Conservation (phyloP, 2,329 filamentous ascomycete species). For the Phialophora verrucosa region DNA sequence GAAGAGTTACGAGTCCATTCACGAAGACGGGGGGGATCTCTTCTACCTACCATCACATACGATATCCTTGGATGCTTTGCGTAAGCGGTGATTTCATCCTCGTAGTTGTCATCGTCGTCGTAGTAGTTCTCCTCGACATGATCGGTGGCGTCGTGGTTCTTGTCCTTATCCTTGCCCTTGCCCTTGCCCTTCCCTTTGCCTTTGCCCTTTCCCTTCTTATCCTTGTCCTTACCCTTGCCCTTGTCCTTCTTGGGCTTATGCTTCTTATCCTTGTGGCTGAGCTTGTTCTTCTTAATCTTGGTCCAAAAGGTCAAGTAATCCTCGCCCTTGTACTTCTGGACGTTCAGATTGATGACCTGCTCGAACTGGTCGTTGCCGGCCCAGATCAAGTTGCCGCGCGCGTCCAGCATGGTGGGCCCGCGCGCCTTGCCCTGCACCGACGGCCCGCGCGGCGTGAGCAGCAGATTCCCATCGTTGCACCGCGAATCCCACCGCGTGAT, state of each 20-base stretch:
- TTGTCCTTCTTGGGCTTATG: background rate
- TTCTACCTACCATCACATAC: conserved; percentile 25
- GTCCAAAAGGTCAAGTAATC: conserved; percentile 58
- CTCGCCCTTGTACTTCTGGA: conserved; percentile 53
- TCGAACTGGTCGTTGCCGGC: conserved; percentile 44
- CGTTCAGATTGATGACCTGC: conserved; percentile 54
- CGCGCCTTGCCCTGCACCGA: conserved; percentile 32
- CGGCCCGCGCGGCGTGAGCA: conserved; percentile 31
- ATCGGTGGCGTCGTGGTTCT: background rate
- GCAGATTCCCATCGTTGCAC: conserved; percentile 47
- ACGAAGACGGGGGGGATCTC: conserved; percentile 45
- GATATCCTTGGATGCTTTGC: conserved; percentile 48
- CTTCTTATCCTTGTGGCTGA: background rate
- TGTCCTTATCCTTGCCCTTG: background rate
- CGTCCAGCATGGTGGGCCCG: conserved; percentile 29
- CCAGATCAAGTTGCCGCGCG: conserved; percentile 44
- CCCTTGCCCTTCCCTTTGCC: background rate
- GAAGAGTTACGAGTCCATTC: conserved; percentile 53
- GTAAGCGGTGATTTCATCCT: background rate
- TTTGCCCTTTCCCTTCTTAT: background rate
- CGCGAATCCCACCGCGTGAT: conserved; percentile 40
- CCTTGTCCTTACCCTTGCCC: background rate
- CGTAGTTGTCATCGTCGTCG: too few relatives aligned
- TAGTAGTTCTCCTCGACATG: too few relatives aligned
- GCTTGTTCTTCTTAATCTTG: conserved; percentile 54